These are phyloP conservation scores for Phytophthora syringae DNA, from an alignment of 352 stramenopile species.

Conservation along the genomic window DNA sequence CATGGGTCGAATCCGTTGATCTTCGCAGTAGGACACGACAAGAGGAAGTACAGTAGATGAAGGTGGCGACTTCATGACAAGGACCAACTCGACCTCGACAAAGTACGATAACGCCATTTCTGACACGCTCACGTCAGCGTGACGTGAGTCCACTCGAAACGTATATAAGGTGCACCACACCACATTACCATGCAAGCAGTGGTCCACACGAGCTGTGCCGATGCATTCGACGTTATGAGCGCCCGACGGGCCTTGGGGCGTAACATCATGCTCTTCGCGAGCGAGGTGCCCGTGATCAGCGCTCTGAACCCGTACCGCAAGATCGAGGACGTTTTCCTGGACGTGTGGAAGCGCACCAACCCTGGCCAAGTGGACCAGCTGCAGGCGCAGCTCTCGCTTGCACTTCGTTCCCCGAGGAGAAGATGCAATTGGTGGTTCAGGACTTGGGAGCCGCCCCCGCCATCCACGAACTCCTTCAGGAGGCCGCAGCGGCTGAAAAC, in stretches of 20 bases:
- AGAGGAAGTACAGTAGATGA: too few species aligned
- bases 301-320: conserved; percentile 84
- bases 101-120: too few species aligned
- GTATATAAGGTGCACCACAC: too few species aligned
- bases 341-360: conserved; percentile 82
- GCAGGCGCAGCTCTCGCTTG: conserved; percentile 52
- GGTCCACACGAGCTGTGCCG: too few species aligned
- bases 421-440: conserved; percentile 62
- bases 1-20: too few species aligned
- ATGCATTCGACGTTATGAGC: too few species aligned
- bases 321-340: conserved; percentile 86
- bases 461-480: conserved; percentile 62
- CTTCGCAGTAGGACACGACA: too few species aligned
- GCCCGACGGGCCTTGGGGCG: conserved; percentile 26
- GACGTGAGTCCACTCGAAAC: too few species aligned
- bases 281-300: conserved; percentile 85
- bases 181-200: too few species aligned
- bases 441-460: conserved; percentile 57
- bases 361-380: conserved; percentile 61
- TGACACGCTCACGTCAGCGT: too few species aligned
- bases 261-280: conserved; percentile 85
- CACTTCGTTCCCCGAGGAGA: conserved; percentile 58
- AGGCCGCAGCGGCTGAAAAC: conserved; percentile 57
- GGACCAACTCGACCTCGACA: too few species aligned
- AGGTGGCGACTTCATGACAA: too few species aligned